phyloP scores from a whole-genome alignment of 2,329 filamentous ascomycete genomes.

The Cylindrodendrum hubeiense region DNA sequence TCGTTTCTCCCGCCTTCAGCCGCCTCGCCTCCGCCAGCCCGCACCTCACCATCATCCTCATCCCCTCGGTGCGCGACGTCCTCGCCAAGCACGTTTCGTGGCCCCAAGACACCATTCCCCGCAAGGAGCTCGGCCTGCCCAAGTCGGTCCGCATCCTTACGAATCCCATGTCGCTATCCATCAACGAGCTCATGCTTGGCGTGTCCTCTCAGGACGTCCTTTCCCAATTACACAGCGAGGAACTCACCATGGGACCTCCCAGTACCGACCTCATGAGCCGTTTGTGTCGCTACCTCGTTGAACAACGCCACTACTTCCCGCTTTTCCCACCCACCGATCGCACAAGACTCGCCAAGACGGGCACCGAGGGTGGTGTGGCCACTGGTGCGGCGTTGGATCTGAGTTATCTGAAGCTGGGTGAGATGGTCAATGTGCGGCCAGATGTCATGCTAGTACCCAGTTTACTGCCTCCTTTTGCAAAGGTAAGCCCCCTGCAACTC shows the following conservation, averaged over 20 bases:
- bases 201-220: slow-evolving; percentile 88
- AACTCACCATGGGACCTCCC: slow-evolving; percentile 57
- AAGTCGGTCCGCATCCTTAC: slow-evolving; percentile 83
- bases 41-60: slow-evolving; percentile 81
- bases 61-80: slow-evolving; percentile 86
- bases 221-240: slow-evolving; percentile 83
- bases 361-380: slow-evolving; percentile 68
- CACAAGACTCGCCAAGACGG: slow-evolving; percentile 73
- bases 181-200: slow-evolving; percentile 89
- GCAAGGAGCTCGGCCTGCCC: slow-evolving; percentile 81
- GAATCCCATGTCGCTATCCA: slow-evolving; percentile 88
- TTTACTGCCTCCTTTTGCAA: slow-evolving; percentile 86
- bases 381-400: slow-evolving; percentile 86
- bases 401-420: slow-evolving; percentile 87
- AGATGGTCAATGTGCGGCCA: slow-evolving; percentile 88
- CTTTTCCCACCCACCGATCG: slow-evolving; percentile 85
- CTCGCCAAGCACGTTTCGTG: slow-evolving; percentile 88
- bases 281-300: slow-evolving; percentile 82
- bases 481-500: slow-evolving; percentile 68
- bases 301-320: slow-evolving; percentile 92
- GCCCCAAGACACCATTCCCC: slow-evolving; percentile 74
- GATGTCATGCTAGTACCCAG: slow-evolving; percentile 90
- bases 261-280: slow-evolving; percentile 73
- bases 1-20: slow-evolving; percentile 81
- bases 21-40: slow-evolving; percentile 79